Base-by-base conservation (phyloP, 1,139 yeast species). In the Saccharomyces pastorianus region DNA sequence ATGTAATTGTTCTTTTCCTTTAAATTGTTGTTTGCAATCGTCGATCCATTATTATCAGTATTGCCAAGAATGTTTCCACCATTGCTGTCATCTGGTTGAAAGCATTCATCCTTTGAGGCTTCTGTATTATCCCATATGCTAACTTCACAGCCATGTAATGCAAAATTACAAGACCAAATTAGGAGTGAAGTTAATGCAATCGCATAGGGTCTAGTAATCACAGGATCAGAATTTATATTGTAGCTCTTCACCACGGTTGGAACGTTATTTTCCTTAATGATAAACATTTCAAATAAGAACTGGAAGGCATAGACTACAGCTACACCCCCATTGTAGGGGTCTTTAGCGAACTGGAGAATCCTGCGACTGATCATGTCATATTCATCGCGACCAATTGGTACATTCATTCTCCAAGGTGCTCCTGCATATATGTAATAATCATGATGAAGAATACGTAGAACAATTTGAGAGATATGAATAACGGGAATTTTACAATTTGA, bases 351-450 rank as follows among this genome's bases (percentile, higher is more conserved):
- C 27, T 60, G 55, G 31, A 55, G 52, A 48, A 84, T 74, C 63
- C 82, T 79, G 44, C 73, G 73, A 60, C 76, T 80, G 27, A 80
- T 86, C 34, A 76, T 73, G 57, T 71, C 73, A 60, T 79, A 77
- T 64, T 80, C 93, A 54, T 76, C 73, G 23, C 73, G 68, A 6
- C 81, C 78, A 1, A 89, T 86, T 53, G 76, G 77, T 29, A 87
- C 95, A 66, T 87, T 88, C 83, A 87, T 85, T 61, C 89, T 79
- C 64, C 86, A 82, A 0, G 95, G 93, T 1, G 90, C 86, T 1
- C 96, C 96, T 6, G 91, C 85, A 66, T 76, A 84, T 7, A 86
- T 83, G 53, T 86, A 87, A 55, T 86, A 80, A 67, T 88, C 96
- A 67, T 85, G 83, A 59, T 87, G 89, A 55, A 86, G 82, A 34